Conservation (phyloP, 805 yeast species). For the Cyberlindnera petersonii region DNA sequence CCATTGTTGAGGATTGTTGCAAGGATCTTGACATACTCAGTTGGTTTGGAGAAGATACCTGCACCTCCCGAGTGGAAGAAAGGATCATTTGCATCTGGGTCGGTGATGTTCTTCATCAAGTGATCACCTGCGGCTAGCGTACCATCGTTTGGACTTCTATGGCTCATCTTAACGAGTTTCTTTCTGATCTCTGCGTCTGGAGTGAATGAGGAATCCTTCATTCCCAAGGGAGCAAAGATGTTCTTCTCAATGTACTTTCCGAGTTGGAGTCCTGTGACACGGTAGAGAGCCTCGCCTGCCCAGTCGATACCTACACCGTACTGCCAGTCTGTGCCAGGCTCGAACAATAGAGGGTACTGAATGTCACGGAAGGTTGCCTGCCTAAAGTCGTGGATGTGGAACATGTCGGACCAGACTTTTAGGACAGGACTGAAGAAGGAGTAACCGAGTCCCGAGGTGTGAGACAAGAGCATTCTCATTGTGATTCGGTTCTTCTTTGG, state of each 20-base stretch:
- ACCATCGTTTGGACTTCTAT: slow-evolving; percentile 20
- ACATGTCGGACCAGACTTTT: slow-evolving; percentile 22
- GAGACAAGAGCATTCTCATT: slow-evolving; percentile 33
- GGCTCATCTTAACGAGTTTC: slow-evolving; percentile 25
- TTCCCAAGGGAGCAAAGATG: slow-evolving; percentile 31
- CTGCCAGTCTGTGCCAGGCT: slow-evolving; percentile 36
- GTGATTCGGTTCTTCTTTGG: slow-evolving; percentile 32
- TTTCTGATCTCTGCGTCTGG: slow-evolving; percentile 20
- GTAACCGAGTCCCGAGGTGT: slow-evolving; percentile 39
- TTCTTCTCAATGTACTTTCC: slow-evolving; percentile 30
- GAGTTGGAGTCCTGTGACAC: slow-evolving; percentile 28
- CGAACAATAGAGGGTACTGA: slow-evolving; percentile 29
- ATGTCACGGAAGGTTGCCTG: slow-evolving; percentile 13
- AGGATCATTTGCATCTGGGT: background rate
- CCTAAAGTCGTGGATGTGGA: slow-evolving; percentile 19
- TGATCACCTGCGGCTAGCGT: slow-evolving; percentile 14
- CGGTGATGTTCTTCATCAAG: slow-evolving; percentile 5
- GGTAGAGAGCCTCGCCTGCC: slow-evolving; percentile 34
- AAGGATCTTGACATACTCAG: slow-evolving; percentile 37
- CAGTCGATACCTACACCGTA: slow-evolving; percentile 37
- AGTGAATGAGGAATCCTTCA: slow-evolving; percentile 27
- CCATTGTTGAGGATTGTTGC: slow-evolving; percentile 41
- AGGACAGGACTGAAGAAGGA: slow-evolving; percentile 28
- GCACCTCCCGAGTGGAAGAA: slow-evolving; percentile 39
- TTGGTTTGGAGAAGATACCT: slow-evolving; percentile 38